These are phyloP conservation scores for Diophrys sp. DNA, from an alignment of 73 alveolate genomes.

Conservation along the genomic window DNA sequence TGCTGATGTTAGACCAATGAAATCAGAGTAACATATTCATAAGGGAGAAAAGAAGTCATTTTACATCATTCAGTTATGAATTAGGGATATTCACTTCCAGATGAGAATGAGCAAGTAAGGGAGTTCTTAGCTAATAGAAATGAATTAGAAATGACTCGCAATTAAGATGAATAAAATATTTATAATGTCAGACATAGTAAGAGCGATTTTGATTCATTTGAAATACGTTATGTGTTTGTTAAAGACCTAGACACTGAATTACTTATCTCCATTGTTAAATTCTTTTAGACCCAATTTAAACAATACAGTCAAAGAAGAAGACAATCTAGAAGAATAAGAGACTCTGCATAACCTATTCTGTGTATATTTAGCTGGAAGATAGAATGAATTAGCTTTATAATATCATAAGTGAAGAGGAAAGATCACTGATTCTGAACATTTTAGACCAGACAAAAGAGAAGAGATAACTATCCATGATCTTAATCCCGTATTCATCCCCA, in stretches of 20 bases:
- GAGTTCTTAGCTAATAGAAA: neutral
- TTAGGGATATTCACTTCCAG: neutral
- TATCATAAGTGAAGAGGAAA: too few relatives aligned
- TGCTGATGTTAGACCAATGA: slow-evolving; percentile 84
- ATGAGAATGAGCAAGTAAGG: neutral
- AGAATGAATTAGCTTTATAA: too few relatives aligned
- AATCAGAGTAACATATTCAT: slow-evolving; percentile 64
- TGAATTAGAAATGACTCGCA: neutral
- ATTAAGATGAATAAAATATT: slow-evolving; percentile 7
- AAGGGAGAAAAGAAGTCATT: neutral
- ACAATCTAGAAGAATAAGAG: neutral
- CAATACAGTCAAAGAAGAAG: neutral
- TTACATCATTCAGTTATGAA: neutral
- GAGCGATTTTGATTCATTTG: neutral
- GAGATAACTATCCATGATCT: too few relatives aligned
- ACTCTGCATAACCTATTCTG: neutral
- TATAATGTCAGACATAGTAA: neutral
- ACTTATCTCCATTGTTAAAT: neutral
- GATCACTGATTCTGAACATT: too few relatives aligned
- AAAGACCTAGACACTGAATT: slow-evolving; percentile 4
- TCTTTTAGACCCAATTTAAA: neutral
- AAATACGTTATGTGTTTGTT: neutral
- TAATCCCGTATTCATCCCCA: too few relatives aligned
- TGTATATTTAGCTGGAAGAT: neutral
- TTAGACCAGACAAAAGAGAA: too few relatives aligned